Evolutionary conservation across 2,329 filamentous ascomycete genomes (phyloP).

Genomic region (Curvularia spicifera): DNA sequence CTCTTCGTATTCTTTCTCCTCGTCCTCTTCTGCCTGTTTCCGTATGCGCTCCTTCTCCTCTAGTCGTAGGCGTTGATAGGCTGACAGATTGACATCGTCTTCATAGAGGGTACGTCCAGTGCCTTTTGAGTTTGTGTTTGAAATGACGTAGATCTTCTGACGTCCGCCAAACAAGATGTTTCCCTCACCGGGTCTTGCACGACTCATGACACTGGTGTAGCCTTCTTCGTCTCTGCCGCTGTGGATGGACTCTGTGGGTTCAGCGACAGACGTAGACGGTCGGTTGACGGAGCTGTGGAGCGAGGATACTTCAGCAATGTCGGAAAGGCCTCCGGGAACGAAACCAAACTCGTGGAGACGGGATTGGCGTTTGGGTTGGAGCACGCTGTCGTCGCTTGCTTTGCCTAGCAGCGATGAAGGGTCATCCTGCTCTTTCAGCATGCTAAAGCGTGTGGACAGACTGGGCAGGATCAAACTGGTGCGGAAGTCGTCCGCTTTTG

Average conservation of each 20-base stretch:
- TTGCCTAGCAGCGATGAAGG: slow-evolving; percentile 88
- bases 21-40: slow-evolving; percentile 40
- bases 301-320: slow-evolving; percentile 92
- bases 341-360: slow-evolving; percentile 76
- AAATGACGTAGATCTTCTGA: slow-evolving; percentile 92
- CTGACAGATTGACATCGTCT: slow-evolving; percentile 80
- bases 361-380: slow-evolving; percentile 82
- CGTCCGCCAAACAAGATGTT: slow-evolving; percentile 94
- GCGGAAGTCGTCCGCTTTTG: slow-evolving; percentile 85
- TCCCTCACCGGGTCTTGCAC: slow-evolving; percentile 82
- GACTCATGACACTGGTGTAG: slow-evolving; percentile 79
- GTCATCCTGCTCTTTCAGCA: slow-evolving; percentile 94
- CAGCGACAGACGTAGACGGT: slow-evolving; percentile 65
- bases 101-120: slow-evolving; percentile 75
- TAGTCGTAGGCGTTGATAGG: slow-evolving; percentile 78
- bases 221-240: slow-evolving; percentile 70
- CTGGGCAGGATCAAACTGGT: slow-evolving; percentile 97
- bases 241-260: slow-evolving; percentile 70
- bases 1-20: slow-evolving; percentile 35
- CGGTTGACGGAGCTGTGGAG: slow-evolving; percentile 62
- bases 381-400: slow-evolving; percentile 91
- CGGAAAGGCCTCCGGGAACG: slow-evolving; percentile 66
- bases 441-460: slow-evolving; percentile 92
- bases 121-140: slow-evolving; percentile 57
- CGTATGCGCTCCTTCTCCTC: slow-evolving; percentile 56